Percentiles rank a stretch among this genome's conserved stretches.
These are phyloP conservation scores for Ceratocystis papillata DNA, from an alignment of 2,329 filamentous ascomycete species.

Conservation along the genomic window DNA sequence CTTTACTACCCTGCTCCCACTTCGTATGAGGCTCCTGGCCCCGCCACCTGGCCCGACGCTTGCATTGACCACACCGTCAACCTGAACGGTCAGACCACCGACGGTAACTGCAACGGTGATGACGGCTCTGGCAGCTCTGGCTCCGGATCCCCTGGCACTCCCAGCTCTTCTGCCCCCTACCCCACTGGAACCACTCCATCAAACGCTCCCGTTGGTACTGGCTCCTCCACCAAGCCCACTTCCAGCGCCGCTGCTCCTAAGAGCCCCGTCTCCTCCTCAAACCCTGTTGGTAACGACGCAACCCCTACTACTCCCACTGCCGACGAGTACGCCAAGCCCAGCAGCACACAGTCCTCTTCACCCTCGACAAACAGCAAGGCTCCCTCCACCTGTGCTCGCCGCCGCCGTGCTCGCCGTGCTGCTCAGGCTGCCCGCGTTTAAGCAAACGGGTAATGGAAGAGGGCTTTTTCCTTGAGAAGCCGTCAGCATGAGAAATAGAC, in stretches of 20 bases:
- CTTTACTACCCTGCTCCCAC: slow-evolving; percentile 36
- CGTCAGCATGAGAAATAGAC: too few relatives aligned
- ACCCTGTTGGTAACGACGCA: not conserved
- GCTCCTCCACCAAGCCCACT: not conserved
- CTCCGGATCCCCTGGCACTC: not conserved
- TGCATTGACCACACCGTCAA: slow-evolving; percentile 35
- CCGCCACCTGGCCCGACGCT: slow-evolving; percentile 30
- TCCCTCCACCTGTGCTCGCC: slow-evolving; percentile 7
- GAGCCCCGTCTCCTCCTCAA: not conserved
- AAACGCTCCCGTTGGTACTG: slow-evolving; percentile 13
- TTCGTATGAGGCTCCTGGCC: slow-evolving; percentile 28
- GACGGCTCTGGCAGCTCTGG: slow-evolving; percentile 19
- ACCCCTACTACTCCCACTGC: slow-evolving; percentile 15
- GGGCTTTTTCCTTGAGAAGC: not conserved
- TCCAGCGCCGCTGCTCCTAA: too few relatives aligned
- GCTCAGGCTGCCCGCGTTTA: slow-evolving; percentile 9
- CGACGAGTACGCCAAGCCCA: not conserved
- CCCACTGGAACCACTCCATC: slow-evolving; percentile 19
- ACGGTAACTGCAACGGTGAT: slow-evolving; percentile 32
- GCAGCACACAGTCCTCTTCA: not conserved
- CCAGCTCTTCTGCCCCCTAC: slow-evolving; percentile 2
- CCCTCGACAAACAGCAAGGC: not conserved
- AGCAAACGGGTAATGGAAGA: not conserved
- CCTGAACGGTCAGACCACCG: slow-evolving; percentile 30
- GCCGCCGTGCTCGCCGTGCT: slow-evolving; percentile 18